Base-by-base conservation (phyloP, 2,329 filamentous ascomycete species). In the Pseudogymnoascus sp. region DNA sequence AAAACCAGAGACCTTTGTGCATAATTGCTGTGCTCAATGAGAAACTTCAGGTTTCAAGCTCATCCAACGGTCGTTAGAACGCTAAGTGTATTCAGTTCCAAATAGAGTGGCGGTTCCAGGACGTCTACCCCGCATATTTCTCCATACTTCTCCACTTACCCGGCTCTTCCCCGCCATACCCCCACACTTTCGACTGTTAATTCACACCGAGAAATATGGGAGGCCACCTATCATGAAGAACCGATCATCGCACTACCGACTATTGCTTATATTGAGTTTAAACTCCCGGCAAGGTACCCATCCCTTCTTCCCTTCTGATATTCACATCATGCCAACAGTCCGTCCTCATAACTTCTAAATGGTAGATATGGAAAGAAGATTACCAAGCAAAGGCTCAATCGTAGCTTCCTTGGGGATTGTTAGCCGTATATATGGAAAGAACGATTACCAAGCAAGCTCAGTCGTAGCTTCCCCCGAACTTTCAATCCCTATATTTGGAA, bases 101-200 rank as follows among this genome's bases (percentile, higher is more conserved):
- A 56, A 56, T 56, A 56, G 46, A 56, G 49, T 56, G 28, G 23
- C 5, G 11, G 46, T 16, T 6, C 8, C 2, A 18, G 28, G 25
- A 28, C 28, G n/a, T 34, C 49, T 56, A 56, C 49, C 49, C 49
- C 49, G 49, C 49, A 31, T 56, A 56, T 56, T 34, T 18, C 49
- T 34, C 25, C n/a, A 56, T 56, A 18, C 25, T 34, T 34, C 49
- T 18, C 49, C 49, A 56, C 49, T 56, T 34, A 34, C 25, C 28
- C 28, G 28, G 25, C n/a, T 34, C 25, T 5, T 18, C 49, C 49
- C 25, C 49, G 25, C 25, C 25, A 34, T 56, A 18, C 8, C 49
- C 49, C 49, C 49, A 56, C 25, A 56, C 3, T 56, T 53, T 34
- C 28, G 28, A 56, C 49, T 56, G n/a, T 34, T 25, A 56, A 56